These are phyloP conservation scores for Astrothelium macrocarpum DNA, from an alignment of 495 filamentous ascomycete genomes.

Conservation along the genomic window DNA sequence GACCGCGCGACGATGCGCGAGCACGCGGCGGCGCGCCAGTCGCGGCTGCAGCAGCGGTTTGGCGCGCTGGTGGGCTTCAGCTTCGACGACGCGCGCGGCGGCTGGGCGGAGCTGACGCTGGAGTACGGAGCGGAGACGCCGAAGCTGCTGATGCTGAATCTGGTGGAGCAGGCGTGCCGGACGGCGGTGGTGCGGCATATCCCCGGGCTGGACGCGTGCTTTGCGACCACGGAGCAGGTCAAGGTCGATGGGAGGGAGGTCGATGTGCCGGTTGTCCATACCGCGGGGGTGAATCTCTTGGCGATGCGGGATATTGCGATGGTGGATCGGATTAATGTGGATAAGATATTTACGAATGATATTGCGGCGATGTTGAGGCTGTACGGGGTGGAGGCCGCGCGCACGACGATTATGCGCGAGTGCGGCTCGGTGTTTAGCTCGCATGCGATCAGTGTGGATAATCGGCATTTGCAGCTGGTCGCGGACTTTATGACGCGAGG, in stretches of 20 bases:
- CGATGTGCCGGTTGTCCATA: conserved; percentile 52
- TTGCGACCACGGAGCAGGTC: conserved; percentile 55
- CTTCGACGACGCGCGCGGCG: conserved; percentile 65
- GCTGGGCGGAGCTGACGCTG: conserved; percentile 68
- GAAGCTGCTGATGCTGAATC: conserved; percentile 84
- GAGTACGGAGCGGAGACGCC: conserved; percentile 73
- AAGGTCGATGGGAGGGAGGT: conserved; percentile 39
- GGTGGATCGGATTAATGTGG: conserved; percentile 74
- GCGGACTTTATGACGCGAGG: conserved; percentile 92
- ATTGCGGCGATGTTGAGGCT: conserved; percentile 70
- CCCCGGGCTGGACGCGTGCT: conserved; percentile 58
- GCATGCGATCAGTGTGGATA: conserved; percentile 90
- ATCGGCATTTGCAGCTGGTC: conserved; percentile 88
- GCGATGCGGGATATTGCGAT: conserved; percentile 71
- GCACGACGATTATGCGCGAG: conserved; percentile 76
- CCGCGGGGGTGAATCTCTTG: conserved; percentile 76
- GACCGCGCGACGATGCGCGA: conserved; percentile 4
- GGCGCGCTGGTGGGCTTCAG: conserved; percentile 61
- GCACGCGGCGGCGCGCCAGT: conserved; percentile 48
- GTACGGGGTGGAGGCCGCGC: conserved; percentile 91
- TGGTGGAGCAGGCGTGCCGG: conserved; percentile 70
- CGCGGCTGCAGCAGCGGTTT: conserved; percentile 53
- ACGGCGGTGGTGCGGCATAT: conserved; percentile 82
- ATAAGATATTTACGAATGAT: conserved; percentile 84
- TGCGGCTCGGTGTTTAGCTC: conserved; percentile 76